Base-by-base conservation (phyloP, 805 yeast species). In the Hanseniaspora lachancei region DNA sequence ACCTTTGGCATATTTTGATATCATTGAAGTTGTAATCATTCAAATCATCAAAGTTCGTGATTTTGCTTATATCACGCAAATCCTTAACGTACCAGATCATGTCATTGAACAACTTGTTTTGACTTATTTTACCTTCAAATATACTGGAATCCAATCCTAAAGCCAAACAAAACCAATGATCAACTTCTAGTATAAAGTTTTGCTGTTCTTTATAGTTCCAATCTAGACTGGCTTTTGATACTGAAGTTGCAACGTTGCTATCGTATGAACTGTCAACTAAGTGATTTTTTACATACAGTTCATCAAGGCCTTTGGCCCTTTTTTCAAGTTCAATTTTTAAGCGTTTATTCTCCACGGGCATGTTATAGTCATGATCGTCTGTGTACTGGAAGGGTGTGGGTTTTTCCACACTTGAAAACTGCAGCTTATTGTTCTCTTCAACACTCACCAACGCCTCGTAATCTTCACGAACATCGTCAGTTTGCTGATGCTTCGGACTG, bases 121-220 rank as follows among this genome's bases (percentile, higher is more conserved):
- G 41, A 13, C 8, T 13, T 23, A 38, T 38, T 7, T 24, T 38
- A 9, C 16, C 9, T 12, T 23, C 43, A 8, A 36, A 7, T 5
- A 48, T 36, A 5, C 24, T 36, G 3, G 43, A 36, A 40, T 23
- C 43, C 7, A 20, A 20, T 1, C 52, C 52, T 23, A 47, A 38
- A 20, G 43, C 3, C 20, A 54, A 41, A 3, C 70, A 62, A 59
- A 75, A 77, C 81, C 81, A 77, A 39, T 74, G 73, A 10, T 72
- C 69, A 16, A 77, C 50, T 59, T 80, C 84, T 1, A 65, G 64
- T 15, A 58, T 57, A 18, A 77, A 63, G 1, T 63, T 57, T 13
- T 70, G 67, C 1, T 63, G 61, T 50, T 76, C 79, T 5, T 63
- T 48, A 57, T 70, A 72, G 3, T 67, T 62, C 67, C 76, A 81